These are phyloP conservation scores for Corymbia citriodora DNA, from an alignment of 441 rosid species.

Conservation along the genomic window DNA sequence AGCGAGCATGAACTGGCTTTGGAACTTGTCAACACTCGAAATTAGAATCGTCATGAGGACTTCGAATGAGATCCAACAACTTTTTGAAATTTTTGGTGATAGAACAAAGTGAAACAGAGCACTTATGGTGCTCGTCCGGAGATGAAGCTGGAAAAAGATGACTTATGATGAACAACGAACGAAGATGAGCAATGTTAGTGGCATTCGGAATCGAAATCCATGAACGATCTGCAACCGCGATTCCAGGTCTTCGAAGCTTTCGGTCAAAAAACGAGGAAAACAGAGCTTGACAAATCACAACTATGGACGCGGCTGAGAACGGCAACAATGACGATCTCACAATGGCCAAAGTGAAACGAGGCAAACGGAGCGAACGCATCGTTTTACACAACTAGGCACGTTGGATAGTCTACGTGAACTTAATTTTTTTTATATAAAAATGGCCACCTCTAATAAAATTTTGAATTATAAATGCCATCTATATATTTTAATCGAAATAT, in stretches of 20 bases:
- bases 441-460: not conserved
- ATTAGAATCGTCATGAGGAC: not conserved
- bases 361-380: not conserved
- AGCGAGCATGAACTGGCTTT: not conserved
- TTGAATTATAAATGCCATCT: not conserved
- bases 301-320: not conserved
- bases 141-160: not conserved
- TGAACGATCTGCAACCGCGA: not conserved
- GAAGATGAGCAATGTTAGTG: not conserved
- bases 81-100: not conserved
- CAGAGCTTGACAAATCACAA: not conserved
- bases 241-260: not conserved
- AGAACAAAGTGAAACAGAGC: not conserved
- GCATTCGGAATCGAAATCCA: not conserved
- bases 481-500: too few relatives aligned
- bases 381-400: not conserved
- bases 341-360: not conserved
- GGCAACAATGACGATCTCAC: not conserved
- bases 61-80: not conserved
- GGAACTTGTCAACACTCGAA: not conserved
- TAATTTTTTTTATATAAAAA: too few relatives aligned
- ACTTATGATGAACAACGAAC: not conserved
- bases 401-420: not conserved
- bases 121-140: not conserved
- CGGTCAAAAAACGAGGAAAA: not conserved